These are phyloP conservation scores for Pseudonitzschia pungens DNA, from an alignment of 108 stramenopile species.

Conservation along the genomic window DNA sequence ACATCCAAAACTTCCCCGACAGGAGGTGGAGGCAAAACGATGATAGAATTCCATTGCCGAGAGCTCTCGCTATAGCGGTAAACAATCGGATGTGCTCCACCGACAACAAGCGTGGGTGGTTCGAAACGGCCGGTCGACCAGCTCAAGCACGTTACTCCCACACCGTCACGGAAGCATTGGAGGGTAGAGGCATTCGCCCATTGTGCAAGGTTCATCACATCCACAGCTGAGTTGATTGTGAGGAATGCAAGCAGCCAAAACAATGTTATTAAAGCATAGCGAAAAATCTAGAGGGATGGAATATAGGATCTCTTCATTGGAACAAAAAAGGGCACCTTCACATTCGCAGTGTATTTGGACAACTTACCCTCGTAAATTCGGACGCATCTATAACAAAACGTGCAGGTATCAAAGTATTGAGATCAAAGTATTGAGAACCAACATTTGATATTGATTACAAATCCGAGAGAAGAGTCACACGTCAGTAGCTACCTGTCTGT, in stretches of 20 bases:
- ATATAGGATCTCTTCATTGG: background rate
- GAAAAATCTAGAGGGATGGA: background rate
- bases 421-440: background rate
- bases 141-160: constrained; percentile 72
- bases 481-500: too few species aligned
- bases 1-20: constrained; percentile 78
- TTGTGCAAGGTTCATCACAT: constrained; percentile 86
- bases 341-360: background rate
- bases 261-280: background rate
- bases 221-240: constrained; percentile 66
- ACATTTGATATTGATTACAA: background rate
- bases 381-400: constrained; percentile 3
- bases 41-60: constrained; percentile 62
- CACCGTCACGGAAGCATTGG: constrained; percentile 43
- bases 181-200: constrained; percentile 82
- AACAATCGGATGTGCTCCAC: constrained; percentile 59
- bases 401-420: background rate
- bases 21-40: constrained; percentile 53
- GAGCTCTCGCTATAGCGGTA: constrained; percentile 67
- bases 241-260: background rate
- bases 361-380: constrained; percentile 22
- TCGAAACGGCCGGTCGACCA: constrained; percentile 94
- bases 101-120: constrained; percentile 85
- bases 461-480: background rate
- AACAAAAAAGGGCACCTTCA: background rate